A percentile compares a stretch with the other conserved stretches of the same genome.
phyloP scores from a whole-genome alignment of 2,329 filamentous ascomycete genomes.

The Aspergillus nomiae region DNA sequence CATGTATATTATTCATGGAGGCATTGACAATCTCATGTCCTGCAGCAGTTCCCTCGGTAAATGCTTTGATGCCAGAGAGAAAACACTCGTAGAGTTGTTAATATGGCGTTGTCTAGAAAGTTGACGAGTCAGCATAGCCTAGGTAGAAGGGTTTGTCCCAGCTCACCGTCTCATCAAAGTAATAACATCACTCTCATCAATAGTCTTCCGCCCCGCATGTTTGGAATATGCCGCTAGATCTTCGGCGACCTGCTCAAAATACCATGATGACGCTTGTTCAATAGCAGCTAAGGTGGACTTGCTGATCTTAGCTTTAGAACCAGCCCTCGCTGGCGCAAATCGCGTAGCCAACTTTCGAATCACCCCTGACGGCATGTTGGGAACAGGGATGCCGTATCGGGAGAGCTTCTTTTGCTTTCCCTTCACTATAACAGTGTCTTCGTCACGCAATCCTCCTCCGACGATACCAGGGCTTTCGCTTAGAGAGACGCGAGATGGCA shows the following conservation, averaged over 20 bases:
- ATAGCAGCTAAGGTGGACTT: slow-evolving; percentile 74
- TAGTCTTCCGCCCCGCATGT: slow-evolving; percentile 80
- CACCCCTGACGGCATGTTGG: slow-evolving; percentile 70
- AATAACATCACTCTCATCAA: slow-evolving; percentile 81
- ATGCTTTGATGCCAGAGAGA: slow-evolving; percentile 81
- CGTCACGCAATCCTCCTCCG: slow-evolving; percentile 39
- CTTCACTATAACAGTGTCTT: slow-evolving; percentile 28
- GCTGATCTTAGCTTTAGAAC: slow-evolving; percentile 68
- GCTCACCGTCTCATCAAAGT: slow-evolving; percentile 80
- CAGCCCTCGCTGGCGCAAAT: slow-evolving; percentile 68
- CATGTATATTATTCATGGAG: slow-evolving; percentile 31
- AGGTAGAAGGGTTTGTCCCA: slow-evolving; percentile 9
- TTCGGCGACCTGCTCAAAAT: slow-evolving; percentile 83
- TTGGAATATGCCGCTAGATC: slow-evolving; percentile 78
- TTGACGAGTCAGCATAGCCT: slow-evolving; percentile 27
- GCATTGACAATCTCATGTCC: slow-evolving; percentile 61
- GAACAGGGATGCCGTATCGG: slow-evolving; percentile 72
- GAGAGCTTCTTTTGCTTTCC: slow-evolving; percentile 62
- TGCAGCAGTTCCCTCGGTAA: slow-evolving; percentile 81
- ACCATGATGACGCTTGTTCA: slow-evolving; percentile 83
- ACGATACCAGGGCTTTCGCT: slow-evolving; percentile 36
- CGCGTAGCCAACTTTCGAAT: slow-evolving; percentile 68
- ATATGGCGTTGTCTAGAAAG: slow-evolving; percentile 73
- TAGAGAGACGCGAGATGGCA: slow-evolving; percentile 29
- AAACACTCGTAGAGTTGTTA: slow-evolving; percentile 70